phyloP scores from a whole-genome alignment of 148 eudicot genomes.

The Chenopodium berlandieri region DNA sequence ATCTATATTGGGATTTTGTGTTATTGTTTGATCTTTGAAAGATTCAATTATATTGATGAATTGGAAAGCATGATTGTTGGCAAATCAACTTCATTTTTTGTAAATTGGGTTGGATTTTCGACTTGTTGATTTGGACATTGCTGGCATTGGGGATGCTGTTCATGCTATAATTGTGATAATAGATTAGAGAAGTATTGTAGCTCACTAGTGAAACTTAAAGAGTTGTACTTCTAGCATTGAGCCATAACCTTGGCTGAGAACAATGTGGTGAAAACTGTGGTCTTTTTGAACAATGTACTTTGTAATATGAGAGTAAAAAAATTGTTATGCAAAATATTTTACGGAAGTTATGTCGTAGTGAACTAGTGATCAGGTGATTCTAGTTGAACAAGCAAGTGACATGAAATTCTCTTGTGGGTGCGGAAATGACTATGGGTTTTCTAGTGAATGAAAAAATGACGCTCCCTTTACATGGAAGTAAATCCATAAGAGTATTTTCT shows the following conservation, averaged over 20 bases:
- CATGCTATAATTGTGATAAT: background rate
- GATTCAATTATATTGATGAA: background rate
- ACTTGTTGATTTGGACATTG: background rate
- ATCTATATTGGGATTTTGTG: constrained; percentile 21
- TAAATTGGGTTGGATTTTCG: background rate
- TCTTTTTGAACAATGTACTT: background rate
- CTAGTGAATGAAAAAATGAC: background rate
- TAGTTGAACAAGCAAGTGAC: background rate
- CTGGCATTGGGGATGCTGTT: background rate
- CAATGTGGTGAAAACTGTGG: background rate
- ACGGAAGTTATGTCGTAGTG: background rate
- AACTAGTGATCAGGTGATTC: background rate
- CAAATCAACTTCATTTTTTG: background rate
- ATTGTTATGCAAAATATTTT: background rate
- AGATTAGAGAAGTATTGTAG: background rate
- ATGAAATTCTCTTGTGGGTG: background rate
- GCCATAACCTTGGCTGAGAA: background rate
- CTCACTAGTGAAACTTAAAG: background rate
- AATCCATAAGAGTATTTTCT: background rate
- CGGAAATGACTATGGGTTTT: background rate
- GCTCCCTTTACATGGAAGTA: background rate
- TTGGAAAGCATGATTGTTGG: constrained; percentile 1
- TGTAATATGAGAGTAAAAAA: background rate
- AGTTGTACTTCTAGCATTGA: background rate
- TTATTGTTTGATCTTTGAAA: background rate